phyloP scores from a whole-genome alignment of 305 asterid species.

The Ajuga reptans region DNA sequence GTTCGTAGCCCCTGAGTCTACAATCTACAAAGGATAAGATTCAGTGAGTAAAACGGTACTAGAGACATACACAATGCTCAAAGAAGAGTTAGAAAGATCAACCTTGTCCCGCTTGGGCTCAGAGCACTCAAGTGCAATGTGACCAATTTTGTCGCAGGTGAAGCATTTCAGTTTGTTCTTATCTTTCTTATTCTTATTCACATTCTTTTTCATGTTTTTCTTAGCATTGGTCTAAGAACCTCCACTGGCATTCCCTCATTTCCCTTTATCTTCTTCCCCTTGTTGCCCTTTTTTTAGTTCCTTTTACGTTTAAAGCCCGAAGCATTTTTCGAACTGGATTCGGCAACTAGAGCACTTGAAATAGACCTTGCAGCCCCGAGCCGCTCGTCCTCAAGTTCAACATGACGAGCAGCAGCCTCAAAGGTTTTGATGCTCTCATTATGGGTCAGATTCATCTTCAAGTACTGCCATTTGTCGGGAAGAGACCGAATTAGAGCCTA shows the following conservation, averaged over 20 bases:
- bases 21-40: background rate
- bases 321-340: background rate
- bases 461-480: background rate
- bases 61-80: background rate
- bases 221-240: background rate
- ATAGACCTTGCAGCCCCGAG: too few relatives aligned
- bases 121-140: background rate
- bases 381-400: too few relatives aligned
- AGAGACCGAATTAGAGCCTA: background rate
- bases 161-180: background rate
- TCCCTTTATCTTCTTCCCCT: background rate
- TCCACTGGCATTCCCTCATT: background rate
- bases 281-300: background rate
- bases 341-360: background rate
- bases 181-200: background rate
- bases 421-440: background rate
- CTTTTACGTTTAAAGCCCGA: background rate
- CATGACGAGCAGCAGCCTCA: too few relatives aligned
- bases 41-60: background rate
- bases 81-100: background rate
- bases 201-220: background rate
- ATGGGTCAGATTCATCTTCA: background rate
- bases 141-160: background rate
- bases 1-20: background rate
- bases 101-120: background rate